phyloP scores from a whole-genome alignment of 495 filamentous ascomycete species.

The Neurospora intermedia region DNA sequence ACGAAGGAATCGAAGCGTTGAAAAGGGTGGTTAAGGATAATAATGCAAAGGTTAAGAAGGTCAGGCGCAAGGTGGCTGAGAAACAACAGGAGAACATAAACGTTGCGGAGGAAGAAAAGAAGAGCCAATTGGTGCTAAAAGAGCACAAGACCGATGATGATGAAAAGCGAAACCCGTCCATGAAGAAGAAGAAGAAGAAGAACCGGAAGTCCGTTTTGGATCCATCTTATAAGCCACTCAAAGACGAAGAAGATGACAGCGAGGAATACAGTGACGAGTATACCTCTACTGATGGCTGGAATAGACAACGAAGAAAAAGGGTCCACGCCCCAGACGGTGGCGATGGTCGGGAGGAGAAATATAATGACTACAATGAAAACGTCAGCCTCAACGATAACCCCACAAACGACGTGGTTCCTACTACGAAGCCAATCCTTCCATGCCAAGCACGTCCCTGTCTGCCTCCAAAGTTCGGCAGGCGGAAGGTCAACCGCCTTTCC shows the following conservation, averaged over 20 bases:
- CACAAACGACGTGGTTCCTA: background rate
- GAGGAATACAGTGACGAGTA: background rate
- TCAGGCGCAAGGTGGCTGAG: no score
- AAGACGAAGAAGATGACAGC: background rate
- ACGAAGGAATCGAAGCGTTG: background rate
- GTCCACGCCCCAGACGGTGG: background rate
- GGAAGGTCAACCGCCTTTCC: background rate
- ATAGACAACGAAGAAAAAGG: background rate
- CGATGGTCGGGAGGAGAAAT: background rate
- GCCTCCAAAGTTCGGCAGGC: background rate
- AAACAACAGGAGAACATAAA: no score
- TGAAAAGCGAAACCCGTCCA: background rate
- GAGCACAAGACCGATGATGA: background rate
- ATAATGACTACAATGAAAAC: background rate
- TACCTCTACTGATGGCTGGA: background rate
- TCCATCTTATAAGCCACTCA: background rate
- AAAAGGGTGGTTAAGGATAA: background rate
- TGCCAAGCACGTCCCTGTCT: background rate
- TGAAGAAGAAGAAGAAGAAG: background rate
- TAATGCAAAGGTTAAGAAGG: background rate
- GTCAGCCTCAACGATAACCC: background rate
- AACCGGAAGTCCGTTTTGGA: background rate
- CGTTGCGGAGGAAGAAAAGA: background rate
- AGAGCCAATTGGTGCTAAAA: background rate
- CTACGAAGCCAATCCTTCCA: background rate